These are phyloP conservation scores for Hapsidospora chrysogenum DNA, from an alignment of 495 filamentous ascomycete species.

Conservation along the genomic window DNA sequence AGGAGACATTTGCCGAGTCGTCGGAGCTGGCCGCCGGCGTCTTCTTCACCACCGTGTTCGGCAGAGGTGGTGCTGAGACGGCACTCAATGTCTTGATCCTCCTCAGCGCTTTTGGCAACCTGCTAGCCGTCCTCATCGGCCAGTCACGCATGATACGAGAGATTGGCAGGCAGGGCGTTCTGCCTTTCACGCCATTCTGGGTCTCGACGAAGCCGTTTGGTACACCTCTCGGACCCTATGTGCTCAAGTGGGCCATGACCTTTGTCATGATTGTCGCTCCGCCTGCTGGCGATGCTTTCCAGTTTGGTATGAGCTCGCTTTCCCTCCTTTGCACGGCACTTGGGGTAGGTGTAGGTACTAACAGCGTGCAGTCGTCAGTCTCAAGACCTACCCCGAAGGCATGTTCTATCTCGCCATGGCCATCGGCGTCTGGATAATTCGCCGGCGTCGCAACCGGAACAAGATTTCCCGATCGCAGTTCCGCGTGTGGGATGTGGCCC, in stretches of 20 bases:
- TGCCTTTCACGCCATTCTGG: constrained; percentile 47
- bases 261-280: constrained; percentile 49
- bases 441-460: constrained; percentile 29
- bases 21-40: constrained; percentile 37
- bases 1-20: constrained; percentile 22
- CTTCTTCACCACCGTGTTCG: constrained; percentile 47
- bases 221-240: constrained; percentile 42
- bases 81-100: constrained; percentile 45
- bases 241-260: constrained; percentile 40
- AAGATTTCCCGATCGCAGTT: constrained; percentile 28
- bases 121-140: constrained; percentile 41
- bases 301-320: constrained; percentile 25
- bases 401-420: constrained; percentile 38
- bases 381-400: constrained; percentile 32
- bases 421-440: constrained; percentile 34
- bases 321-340: no score
- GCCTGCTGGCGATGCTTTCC: constrained; percentile 52
- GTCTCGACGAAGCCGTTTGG: constrained; percentile 46
- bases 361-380: constrained; percentile 31
- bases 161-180: constrained; percentile 47
- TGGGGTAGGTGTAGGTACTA: no score
- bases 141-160: constrained; percentile 42
- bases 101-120: constrained; percentile 46
- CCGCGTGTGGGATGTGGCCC: constrained; percentile 32
- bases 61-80: constrained; percentile 25